Percentiles rank a stretch among this genome's conserved stretches.
Evolutionary conservation across 164 flowering plant species (phyloP).

Genomic region (Tetrastigma voinierianum): DNA sequence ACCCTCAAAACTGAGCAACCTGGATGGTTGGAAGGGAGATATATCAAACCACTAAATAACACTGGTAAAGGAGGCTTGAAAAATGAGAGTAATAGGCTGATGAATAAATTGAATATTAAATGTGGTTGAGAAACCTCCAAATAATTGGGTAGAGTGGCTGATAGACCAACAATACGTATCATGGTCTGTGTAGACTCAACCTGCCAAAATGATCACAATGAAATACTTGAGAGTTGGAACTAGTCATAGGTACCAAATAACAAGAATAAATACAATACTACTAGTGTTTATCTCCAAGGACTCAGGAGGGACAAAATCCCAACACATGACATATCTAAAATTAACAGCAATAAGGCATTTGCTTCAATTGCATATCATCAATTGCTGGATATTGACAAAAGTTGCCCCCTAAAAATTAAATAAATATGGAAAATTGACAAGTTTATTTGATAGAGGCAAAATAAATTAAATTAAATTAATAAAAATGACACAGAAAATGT

Average conservation of each 20-base stretch:
- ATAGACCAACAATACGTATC: constrained; percentile 98
- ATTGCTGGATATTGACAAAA: constrained; percentile 2
- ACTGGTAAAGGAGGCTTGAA: background rate
- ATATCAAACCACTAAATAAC: background rate
- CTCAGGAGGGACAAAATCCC: background rate
- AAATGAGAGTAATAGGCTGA: background rate
- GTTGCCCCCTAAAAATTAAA: background rate
- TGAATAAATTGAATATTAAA: background rate
- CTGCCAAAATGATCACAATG: constrained; percentile 31
- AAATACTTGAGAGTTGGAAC: constrained; percentile 4
- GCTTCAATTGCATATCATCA: background rate
- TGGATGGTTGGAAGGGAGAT: constrained; percentile 19
- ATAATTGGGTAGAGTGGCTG: constrained; percentile 97
- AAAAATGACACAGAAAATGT: too few relatives aligned
- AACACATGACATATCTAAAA: background rate
- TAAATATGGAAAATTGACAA: background rate
- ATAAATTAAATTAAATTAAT: too few relatives aligned
- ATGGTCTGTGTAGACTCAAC: constrained; percentile 95
- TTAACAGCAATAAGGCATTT: background rate
- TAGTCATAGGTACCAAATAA: background rate
- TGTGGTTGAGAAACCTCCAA: constrained; percentile 56
- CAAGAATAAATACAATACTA: background rate
- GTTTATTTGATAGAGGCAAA: too few relatives aligned
- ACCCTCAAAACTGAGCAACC: constrained; percentile 99
- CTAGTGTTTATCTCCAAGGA: background rate